Conservation (phyloP, 768 basidiomycete genomes). For the Clathrus columnatus region DNA sequence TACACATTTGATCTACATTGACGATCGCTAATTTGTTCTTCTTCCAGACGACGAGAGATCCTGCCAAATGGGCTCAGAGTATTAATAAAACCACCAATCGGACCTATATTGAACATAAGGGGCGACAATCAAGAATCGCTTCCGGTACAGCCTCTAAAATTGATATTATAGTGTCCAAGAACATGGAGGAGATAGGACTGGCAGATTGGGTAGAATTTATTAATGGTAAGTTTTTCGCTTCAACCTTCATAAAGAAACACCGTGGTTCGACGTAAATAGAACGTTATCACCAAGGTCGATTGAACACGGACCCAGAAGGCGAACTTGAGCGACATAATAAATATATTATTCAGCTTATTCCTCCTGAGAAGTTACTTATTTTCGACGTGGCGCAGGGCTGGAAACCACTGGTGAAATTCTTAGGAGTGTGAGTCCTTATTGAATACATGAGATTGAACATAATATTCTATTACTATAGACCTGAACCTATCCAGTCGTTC, state of each 20-base stretch:
- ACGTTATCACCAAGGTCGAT: conserved; percentile 1
- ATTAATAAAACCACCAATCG: neutral
- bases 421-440: conserved; percentile 4
- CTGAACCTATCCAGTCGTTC: neutral
- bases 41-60: neutral
- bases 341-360: conserved; percentile 2
- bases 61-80: conserved; percentile 1
- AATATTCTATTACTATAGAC: neutral
- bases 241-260: no score
- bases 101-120: neutral
- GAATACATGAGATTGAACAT: neutral
- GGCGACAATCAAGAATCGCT: neutral
- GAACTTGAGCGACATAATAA: conserved; percentile 1
- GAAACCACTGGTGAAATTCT: conserved; percentile 3
- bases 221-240: no score
- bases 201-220: neutral
- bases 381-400: conserved; percentile 5
- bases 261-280: no score
- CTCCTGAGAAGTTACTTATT: conserved; percentile 3
- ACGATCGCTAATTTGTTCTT: neutral
- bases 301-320: neutral
- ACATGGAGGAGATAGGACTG: neutral
- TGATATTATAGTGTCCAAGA: neutral
- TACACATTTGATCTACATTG: neutral
- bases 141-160: neutral